Evolutionary conservation across 768 basidiomycete genomes (phyloP).

Genomic region (Agaricus bisporus): DNA sequence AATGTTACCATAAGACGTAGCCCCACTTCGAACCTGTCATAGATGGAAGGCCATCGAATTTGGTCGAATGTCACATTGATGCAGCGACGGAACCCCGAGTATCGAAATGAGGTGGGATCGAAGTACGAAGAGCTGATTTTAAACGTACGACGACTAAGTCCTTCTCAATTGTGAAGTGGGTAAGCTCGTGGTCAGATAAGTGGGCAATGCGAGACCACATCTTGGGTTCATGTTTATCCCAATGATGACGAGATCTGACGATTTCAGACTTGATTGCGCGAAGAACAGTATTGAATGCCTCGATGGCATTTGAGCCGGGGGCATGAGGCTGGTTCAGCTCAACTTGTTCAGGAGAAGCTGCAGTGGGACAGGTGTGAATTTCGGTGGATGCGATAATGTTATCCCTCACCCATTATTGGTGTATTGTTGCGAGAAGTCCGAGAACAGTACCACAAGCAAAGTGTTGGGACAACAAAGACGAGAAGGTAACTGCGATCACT

Average conservation of each 20-base stretch:
- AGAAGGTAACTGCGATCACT: too few species aligned
- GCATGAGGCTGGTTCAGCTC: constrained; percentile 51
- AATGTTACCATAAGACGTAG: constrained; percentile 61
- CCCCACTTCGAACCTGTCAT: constrained; percentile 42
- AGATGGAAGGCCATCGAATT: not conserved
- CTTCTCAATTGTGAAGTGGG: constrained; percentile 40
- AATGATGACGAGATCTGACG: constrained; percentile 56
- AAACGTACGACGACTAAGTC: constrained; percentile 35
- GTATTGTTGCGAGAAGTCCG: not conserved
- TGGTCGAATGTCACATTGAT: not conserved
- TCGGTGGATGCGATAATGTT: not conserved
- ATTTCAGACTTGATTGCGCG: constrained; percentile 60
- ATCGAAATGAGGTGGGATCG: not conserved
- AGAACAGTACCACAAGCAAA: too few species aligned
- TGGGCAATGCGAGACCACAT: constrained; percentile 62
- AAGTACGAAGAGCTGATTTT: not conserved
- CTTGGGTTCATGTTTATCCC: constrained; percentile 66
- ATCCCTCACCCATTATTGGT: constrained; percentile 12
- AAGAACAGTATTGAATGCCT: constrained; percentile 56
- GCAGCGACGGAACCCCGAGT: not conserved
- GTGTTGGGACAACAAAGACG: too few species aligned
- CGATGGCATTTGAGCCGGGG: constrained; percentile 54
- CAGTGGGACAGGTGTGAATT: not conserved
- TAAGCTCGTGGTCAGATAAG: constrained; percentile 47
- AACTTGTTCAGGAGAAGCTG: constrained; percentile 55